Base-by-base conservation (phyloP, 352 stramenopile genomes). In the Pythium oligandrum region DNA sequence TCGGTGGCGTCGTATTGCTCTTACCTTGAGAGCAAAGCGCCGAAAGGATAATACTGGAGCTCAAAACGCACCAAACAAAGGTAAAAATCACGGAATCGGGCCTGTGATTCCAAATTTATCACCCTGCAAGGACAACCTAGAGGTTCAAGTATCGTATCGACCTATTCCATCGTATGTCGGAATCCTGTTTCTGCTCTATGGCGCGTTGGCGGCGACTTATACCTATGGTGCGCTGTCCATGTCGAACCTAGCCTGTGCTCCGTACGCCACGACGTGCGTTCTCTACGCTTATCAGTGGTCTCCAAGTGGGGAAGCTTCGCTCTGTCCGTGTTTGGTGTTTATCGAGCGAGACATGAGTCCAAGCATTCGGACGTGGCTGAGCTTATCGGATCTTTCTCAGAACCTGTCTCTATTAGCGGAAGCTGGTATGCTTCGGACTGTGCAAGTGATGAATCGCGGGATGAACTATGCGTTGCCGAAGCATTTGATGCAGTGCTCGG, bases 1-100 rank as follows among this genome's bases (percentile, higher is more conserved):
- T 0, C 60, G 57, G 12, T 64, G 57, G 57, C 38, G 36, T 17
- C 46, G 40, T 2, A 59, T 64, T 31, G 48, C n/a, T n/a, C n/a
- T n/a, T n/a, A n/a, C n/a, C n/a, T n/a, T n/a, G n/a, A 42, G n/a
- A n/a, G n/a, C n/a, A n/a, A n/a, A n/a, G n/a, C n/a, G n/a, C n/a
- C n/a, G n/a, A n/a, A n/a, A n/a, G n/a, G n/a, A n/a, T n/a, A n/a
- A n/a, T n/a, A n/a, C n/a, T n/a, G n/a, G n/a, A n/a, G n/a, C n/a
- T n/a, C n/a, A n/a, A n/a, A n/a, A 42, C 38, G 11, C 38, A 11
- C 7, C 38, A 7, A 42, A 11, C 38, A 7, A 42, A n/a, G n/a
- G n/a, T n/a, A n/a, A n/a, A n/a, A n/a, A n/a, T n/a, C n/a, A n/a
- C n/a, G n/a, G n/a, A n/a, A n/a, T n/a, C n/a, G n/a, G n/a, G n/a